Base-by-base conservation (phyloP, 306 rosid species). In the Cucumis cinereus region DNA sequence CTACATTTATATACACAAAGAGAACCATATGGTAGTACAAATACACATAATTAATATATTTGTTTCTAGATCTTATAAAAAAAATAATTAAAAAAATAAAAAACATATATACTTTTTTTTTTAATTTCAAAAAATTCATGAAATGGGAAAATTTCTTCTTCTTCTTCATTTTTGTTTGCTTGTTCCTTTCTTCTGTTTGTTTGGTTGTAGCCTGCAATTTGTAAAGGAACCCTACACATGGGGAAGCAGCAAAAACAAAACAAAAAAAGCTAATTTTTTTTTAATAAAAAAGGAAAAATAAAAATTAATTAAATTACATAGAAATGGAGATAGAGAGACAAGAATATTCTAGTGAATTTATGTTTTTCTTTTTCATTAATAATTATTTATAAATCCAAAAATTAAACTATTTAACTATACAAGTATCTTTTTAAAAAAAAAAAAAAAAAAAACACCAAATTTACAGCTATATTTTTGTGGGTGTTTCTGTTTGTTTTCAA, bases 201-300 rank as follows among this genome's bases (percentile, higher is more conserved):
- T 71, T 71, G 59, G 16, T 71, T 71, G 75, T 71, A 71, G 75
- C 41, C 75, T 70, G 75, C 75, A 71, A 69, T 69, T 45, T 69
- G 56, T 69, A 43, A 69, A 40, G 24, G 58, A 71, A 71, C 59
- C 53, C 57, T 71, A 71, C 75, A 71, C 75, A 71, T 71, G 74
- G 74, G 74, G 74, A 68, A 12, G 53, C 74, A 68, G 74, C 49
- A 68, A 23, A 69, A 67, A 11, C 26, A 20, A 40, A 68, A 4
- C 74, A 2, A 69, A 11, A 45, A 45, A 70, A 69, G 19, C 22
- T 69, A 7, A 69, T 45, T 69, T 69, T 6, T 30, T 30, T 30
- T 30, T 30, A 30, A 5, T n/a, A 23, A 14, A 7, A 70, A 26
- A 11, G 15, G 16, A 45, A 70, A 70, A 14, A 43, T 30, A 26